Conservation (phyloP, 768 basidiomycete genomes). For the Podaxis sp. region DNA sequence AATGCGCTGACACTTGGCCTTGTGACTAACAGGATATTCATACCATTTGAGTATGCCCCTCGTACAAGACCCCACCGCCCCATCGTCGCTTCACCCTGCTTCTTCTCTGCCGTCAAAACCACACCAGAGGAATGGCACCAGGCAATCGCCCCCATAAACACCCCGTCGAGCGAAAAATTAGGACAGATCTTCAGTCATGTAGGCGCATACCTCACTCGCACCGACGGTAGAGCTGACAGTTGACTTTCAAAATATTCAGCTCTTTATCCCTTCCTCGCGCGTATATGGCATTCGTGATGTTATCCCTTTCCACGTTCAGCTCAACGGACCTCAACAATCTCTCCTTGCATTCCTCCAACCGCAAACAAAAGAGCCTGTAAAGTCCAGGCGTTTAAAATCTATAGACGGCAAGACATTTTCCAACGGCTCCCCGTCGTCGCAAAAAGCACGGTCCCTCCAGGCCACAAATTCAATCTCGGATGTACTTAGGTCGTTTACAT, state of each 20-base stretch:
- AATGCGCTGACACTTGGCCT: background rate
- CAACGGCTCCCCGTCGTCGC: background rate
- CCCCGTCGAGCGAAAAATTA: conserved; percentile 29
- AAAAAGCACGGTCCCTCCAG: background rate
- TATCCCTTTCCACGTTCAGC: conserved; percentile 66
- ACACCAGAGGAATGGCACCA: conserved; percentile 70
- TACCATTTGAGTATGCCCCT: conserved; percentile 53
- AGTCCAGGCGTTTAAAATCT: background rate
- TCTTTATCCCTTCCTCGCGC: conserved; percentile 58
- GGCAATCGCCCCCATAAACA: conserved; percentile 39
- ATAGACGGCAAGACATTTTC: background rate
- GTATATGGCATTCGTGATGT: conserved; percentile 52
- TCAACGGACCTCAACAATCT: conserved; percentile 44
- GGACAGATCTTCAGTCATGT: conserved; percentile 51
- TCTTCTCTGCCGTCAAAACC: conserved; percentile 57
- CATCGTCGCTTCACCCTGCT: conserved; percentile 43
- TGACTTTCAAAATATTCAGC: conserved; percentile 29
- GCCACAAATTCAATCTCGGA: background rate
- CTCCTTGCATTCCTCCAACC: conserved; percentile 44
- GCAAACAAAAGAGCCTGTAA: conserved; percentile 18
- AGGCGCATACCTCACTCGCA: conserved; percentile 21
- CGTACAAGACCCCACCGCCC: conserved; percentile 55
- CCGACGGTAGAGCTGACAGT: conserved; percentile 4
- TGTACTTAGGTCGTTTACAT: background rate
- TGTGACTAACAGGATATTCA: conserved; percentile 34